Evolutionary conservation across 257 asterid species (phyloP), one percentile per base, ranked within the genome.

Genomic region (Ehretia macrophylla): DNA sequence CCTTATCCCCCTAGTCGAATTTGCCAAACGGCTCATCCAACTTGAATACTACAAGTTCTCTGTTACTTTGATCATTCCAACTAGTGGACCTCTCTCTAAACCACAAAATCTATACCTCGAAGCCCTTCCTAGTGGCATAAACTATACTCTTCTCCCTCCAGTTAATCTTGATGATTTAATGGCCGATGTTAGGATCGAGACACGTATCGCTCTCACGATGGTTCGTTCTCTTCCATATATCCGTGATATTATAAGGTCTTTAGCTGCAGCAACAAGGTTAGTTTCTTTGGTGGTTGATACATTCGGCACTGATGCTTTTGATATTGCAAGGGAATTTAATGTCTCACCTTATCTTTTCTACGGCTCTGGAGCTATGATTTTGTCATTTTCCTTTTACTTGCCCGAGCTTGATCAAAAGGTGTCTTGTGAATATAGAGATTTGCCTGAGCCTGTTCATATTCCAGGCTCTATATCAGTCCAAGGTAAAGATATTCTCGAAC

Each of bases 221-320:
- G 18, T 74, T 11, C 94, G 95, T 46, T 90, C 97, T 46, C 75
- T 84, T 10, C 69, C 86, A 0, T 56, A 77, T 0, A 48, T 90
- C 0, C 74, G 64, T 4, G 80, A 67, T 14, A 65, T 71, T 12
- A 59, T 90, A 1, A 53, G 62, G 8, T 16, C 74, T 6, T 53
- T 83, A 13, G 44, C 53, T 1, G 67, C 21, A 1, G 27, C 32
- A 13, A 58, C 23, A 4, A 75, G 42, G 8, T 11, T 80, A 14
- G 68, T 67, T 9, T 95, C 96, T 13, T 59, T 90, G 1, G 88
- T 90, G 10, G 88, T 79, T 35, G 97, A 90, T 46, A 76, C 84
- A 17, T 90, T 90, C 47, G 95, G 86, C 11, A 81, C 94, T 8
- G 95, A 86, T 58, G 86, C 68, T 1, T 81, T 90, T 32, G 95